Percentiles rank a stretch among this genome's conserved stretches.
These are phyloP conservation scores for Penicillium macrosclerotiorum DNA, from an alignment of 495 filamentous ascomycete genomes.

Conservation along the genomic window DNA sequence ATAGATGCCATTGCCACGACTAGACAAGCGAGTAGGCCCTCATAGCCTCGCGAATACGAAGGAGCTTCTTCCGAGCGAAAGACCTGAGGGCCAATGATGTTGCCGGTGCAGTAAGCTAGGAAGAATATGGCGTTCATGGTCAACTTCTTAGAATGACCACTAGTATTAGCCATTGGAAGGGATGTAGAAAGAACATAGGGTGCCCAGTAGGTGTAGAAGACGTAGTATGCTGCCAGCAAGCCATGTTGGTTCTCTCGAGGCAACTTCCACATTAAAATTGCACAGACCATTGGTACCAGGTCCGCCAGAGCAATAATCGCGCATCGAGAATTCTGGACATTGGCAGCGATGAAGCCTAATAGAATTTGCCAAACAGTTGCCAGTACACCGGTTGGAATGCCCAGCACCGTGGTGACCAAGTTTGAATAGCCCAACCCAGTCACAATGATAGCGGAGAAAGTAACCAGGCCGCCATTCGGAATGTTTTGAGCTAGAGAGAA, in stretches of 20 bases:
- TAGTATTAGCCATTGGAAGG: conserved; percentile 39
- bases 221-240: conserved; percentile 23
- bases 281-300: conserved; percentile 32
- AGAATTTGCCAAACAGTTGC: conserved; percentile 27
- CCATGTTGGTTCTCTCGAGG: conserved; percentile 32
- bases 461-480: conserved; percentile 35
- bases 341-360: conserved; percentile 35
- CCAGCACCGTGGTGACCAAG: conserved; percentile 30
- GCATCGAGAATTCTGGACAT: conserved; percentile 34
- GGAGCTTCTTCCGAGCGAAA: conserved; percentile 57
- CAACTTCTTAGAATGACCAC: conserved; percentile 34
- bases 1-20: conserved; percentile 24
- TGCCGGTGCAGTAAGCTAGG: conserved; percentile 34
- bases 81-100: conserved; percentile 60
- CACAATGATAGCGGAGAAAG: conserved; percentile 38
- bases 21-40: conserved; percentile 25
- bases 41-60: conserved; percentile 32
- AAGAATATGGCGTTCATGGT: conserved; percentile 29
- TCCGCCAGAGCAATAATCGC: conserved; percentile 30
- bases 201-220: conserved; percentile 36
- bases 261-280: conserved; percentile 33
- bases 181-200: conserved; percentile 39
- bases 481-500: conserved; percentile 24
- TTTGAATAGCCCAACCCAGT: conserved; percentile 34
- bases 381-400: conserved; percentile 33